Evolutionary conservation across 2,329 filamentous ascomycete species (phyloP).

Genomic region (Sporothrix brasiliensis): DNA sequence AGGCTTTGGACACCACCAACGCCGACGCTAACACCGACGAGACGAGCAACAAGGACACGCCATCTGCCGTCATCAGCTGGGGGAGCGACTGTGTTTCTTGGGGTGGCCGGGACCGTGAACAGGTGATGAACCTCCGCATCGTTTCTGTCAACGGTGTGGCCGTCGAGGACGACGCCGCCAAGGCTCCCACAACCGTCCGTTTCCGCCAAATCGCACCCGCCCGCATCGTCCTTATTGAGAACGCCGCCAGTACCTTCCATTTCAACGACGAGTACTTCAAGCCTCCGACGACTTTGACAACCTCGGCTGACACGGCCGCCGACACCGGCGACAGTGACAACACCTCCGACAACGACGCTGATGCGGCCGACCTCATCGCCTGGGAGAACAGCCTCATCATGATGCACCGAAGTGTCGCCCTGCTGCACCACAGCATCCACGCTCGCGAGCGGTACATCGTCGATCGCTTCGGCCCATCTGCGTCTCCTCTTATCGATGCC

Average conservation of each 20-base stretch:
- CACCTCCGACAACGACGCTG: constrained; percentile 28
- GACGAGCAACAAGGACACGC: constrained; percentile 32
- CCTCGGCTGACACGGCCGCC: background rate
- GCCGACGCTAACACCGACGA: background rate
- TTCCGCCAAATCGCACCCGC: constrained; percentile 53
- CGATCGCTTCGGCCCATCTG: constrained; percentile 30
- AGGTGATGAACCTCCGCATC: constrained; percentile 51
- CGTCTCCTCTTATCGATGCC: constrained; percentile 4
- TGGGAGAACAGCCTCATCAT: constrained; percentile 33
- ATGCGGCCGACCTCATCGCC: constrained; percentile 33
- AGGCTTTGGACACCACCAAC: background rate
- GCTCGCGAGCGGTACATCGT: constrained; percentile 33
- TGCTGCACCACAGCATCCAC: constrained; percentile 33
- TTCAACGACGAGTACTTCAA: constrained; percentile 30
- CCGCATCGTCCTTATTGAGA: constrained; percentile 49
- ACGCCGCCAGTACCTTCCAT: constrained; percentile 44
- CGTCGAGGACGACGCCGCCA: constrained; percentile 39
- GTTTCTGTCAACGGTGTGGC: constrained; percentile 48
- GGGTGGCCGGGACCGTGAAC: constrained; percentile 47
- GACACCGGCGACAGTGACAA: constrained; percentile 2
- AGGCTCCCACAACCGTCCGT: constrained; percentile 48
- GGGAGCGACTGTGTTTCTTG: constrained; percentile 51
- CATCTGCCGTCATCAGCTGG: constrained; percentile 51
- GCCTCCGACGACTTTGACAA: constrained; percentile 11
- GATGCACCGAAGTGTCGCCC: constrained; percentile 28